Evolutionary conservation across 179 eudicot genomes (phyloP).

Genomic region (Nepenthes alata): DNA sequence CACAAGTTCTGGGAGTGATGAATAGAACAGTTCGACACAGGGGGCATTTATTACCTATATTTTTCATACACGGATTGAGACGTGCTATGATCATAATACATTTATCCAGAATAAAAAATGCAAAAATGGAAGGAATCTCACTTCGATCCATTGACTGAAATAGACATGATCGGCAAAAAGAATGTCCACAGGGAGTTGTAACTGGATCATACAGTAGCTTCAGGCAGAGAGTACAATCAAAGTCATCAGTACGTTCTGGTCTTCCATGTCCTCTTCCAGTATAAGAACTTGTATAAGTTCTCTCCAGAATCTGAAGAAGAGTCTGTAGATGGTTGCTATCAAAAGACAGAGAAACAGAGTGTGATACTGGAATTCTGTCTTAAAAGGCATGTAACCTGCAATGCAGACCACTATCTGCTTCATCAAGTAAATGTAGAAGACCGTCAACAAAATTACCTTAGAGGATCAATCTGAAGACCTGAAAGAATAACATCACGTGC

Average conservation of each 20-base stretch:
- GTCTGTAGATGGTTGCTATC: conserved; percentile 32
- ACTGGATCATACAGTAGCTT: conserved; percentile 88
- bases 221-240: conserved; percentile 93
- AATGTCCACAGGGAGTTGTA: conserved; percentile 98
- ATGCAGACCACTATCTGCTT: conserved; percentile 6
- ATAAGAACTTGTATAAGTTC: conserved; percentile 17
- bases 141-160: conserved; percentile 98
- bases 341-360: conserved; percentile 12
- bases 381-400: conserved; percentile 2
- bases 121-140: conserved; percentile 19
- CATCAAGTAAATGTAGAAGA: conserved; percentile 3
- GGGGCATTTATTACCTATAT: conserved; percentile 90
- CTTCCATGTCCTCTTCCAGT: conserved; percentile 34
- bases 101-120: neutral
- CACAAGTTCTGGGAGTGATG: conserved; percentile 73
- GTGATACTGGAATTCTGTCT: neutral
- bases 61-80: conserved; percentile 15
- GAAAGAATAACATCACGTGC: conserved; percentile 60
- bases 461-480: conserved; percentile 88
- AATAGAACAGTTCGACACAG: conserved; percentile 88
- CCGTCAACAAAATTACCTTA: conserved; percentile 34
- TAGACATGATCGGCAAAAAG: conserved; percentile 94
- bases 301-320: conserved; percentile 54
- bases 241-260: conserved; percentile 79
- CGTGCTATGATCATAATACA: neutral